Evolutionary conservation across 352 stramenopile species (phyloP).

Genomic region (Phytophthora chlamydospora): DNA sequence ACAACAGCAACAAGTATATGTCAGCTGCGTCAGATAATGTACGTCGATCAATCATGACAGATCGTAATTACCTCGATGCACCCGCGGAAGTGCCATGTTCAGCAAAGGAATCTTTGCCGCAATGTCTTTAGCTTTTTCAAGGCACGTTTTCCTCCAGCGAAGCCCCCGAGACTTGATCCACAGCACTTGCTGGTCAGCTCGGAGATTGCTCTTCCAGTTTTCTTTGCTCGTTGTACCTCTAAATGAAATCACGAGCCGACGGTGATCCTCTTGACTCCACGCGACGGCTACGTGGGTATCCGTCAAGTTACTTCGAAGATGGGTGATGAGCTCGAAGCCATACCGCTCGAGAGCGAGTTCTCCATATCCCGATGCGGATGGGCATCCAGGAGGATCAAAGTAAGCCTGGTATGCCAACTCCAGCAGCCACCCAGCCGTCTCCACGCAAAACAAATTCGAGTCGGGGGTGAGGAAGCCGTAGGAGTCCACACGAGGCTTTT

Average conservation of each 20-base stretch:
- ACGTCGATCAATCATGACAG: not conserved
- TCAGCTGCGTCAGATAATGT: no score
- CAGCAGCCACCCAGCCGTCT: conserved; percentile 82
- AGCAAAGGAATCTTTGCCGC: conserved; percentile 80
- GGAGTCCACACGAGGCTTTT: conserved; percentile 60
- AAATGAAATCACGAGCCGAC: conserved; percentile 86
- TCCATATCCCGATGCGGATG: conserved; percentile 79
- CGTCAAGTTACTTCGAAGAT: conserved; percentile 71
- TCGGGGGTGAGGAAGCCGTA: conserved; percentile 72
- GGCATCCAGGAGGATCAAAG: conserved; percentile 80
- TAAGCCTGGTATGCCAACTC: conserved; percentile 89
- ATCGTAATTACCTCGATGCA: conserved; percentile 72
- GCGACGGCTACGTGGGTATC: conserved; percentile 83
- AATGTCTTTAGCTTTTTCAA: conserved; percentile 64
- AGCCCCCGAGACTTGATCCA: conserved; percentile 77
- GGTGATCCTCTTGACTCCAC: conserved; percentile 52
- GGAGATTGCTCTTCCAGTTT: conserved; percentile 91
- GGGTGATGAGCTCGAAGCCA: conserved; percentile 86
- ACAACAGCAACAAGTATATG: not conserved
- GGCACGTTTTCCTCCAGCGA: conserved; percentile 58
- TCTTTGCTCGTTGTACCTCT: conserved; percentile 85
- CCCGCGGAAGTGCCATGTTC: conserved; percentile 84
- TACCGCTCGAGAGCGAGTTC: conserved; percentile 72
- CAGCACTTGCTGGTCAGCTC: conserved; percentile 79
- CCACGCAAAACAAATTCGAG: conserved; percentile 87